Evolutionary conservation across 345 rosid species (phyloP).

Genomic region (Hevea brasiliensis): DNA sequence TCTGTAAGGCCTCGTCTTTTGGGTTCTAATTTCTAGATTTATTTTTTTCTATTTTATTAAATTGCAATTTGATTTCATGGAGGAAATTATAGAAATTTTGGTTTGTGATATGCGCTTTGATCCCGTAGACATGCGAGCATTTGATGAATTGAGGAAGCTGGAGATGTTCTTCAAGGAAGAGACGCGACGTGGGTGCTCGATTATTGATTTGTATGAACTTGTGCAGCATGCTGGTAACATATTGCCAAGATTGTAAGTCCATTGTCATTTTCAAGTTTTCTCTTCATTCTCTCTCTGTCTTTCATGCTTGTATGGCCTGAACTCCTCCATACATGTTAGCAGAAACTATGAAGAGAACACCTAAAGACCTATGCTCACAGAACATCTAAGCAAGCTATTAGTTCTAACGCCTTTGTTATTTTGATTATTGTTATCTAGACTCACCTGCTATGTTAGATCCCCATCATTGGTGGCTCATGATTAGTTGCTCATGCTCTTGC

Average conservation of each 20-base stretch:
- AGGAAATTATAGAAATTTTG: neutral
- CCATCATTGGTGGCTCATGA: neutral
- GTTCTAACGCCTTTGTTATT: neutral
- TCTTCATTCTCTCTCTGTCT: neutral
- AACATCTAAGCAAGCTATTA: neutral
- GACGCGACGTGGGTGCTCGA: conserved; percentile 86
- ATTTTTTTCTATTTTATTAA: no score
- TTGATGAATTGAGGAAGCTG: conserved; percentile 93
- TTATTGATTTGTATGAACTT: conserved; percentile 91
- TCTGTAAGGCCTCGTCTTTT: conserved; percentile 54
- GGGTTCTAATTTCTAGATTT: conserved; percentile 23
- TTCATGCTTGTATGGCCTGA: neutral
- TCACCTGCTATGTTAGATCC: neutral
- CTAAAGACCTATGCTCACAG: neutral
- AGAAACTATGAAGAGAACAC: neutral
- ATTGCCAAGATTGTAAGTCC: conserved; percentile 86
- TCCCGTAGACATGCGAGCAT: conserved; percentile 83
- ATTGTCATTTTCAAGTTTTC: neutral
- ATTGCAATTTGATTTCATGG: neutral
- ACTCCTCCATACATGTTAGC: neutral
- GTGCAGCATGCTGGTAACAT: conserved; percentile 99
- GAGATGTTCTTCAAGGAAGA: conserved; percentile 96
- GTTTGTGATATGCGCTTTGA: conserved; percentile 17
- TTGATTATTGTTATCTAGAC: neutral
- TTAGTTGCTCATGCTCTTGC: neutral